phyloP scores from a whole-genome alignment of 1,284 basidiomycete genomes.

The Puccinia horiana region DNA sequence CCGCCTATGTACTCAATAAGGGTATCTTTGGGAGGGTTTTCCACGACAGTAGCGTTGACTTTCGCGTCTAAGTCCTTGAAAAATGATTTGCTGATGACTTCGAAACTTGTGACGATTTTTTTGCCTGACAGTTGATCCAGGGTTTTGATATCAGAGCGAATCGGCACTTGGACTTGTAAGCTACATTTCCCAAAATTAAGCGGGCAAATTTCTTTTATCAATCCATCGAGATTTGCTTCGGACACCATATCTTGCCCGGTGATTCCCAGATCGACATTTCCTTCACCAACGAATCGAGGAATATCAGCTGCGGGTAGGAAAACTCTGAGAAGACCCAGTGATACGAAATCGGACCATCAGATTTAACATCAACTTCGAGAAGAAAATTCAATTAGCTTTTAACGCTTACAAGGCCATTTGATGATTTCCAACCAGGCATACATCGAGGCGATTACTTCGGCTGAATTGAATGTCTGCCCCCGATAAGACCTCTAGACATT shows the following conservation, averaged over 20 bases:
- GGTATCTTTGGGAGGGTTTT: background rate
- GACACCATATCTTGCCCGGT: constrained; percentile 97
- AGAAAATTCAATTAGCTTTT: background rate
- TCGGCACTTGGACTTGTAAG: constrained; percentile 92
- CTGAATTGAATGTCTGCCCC: constrained; percentile 96
- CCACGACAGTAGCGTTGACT: background rate
- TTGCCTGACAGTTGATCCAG: constrained; percentile 83
- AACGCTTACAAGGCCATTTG: constrained; percentile 26
- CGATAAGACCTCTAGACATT: constrained; percentile 79
- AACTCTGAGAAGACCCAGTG: constrained; percentile 90
- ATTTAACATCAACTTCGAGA: background rate
- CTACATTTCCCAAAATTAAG: constrained; percentile 65
- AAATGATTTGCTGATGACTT: constrained; percentile 77
- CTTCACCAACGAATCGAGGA: constrained; percentile 96
- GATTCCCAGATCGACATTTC: constrained; percentile 86
- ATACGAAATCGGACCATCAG: constrained; percentile 26
- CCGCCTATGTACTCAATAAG: constrained; percentile 91
- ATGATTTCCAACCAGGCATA: constrained; percentile 5
- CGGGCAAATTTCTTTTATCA: constrained; percentile 77
- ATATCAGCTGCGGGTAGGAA: constrained; percentile 98
- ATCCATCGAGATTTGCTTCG: constrained; percentile 76
- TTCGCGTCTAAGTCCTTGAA: constrained; percentile 63
- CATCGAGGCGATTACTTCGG: constrained; percentile 54
- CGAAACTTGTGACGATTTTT: constrained; percentile 91
- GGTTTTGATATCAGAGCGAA: constrained; percentile 69